phyloP scores from a whole-genome alignment of 2,329 filamentous ascomycete species.

The Diaporthe sp. region DNA sequence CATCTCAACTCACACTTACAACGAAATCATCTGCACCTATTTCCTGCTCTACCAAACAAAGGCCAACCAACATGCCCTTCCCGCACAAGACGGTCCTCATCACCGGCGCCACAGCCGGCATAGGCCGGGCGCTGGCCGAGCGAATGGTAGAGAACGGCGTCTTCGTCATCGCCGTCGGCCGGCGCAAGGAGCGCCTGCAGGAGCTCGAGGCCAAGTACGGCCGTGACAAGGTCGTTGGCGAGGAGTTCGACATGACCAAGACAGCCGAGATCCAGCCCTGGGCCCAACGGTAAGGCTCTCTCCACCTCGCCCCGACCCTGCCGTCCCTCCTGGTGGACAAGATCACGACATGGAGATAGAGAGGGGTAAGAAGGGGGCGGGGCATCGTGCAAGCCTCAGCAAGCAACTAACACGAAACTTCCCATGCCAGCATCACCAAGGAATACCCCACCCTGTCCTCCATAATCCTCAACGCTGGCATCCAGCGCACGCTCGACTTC shows the following conservation, averaged over 20 bases:
- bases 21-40: not conserved
- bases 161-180: constrained; percentile 65
- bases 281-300: constrained; percentile 46
- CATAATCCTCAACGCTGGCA: constrained; percentile 67
- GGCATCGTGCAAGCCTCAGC: not conserved
- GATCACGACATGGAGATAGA: not conserved
- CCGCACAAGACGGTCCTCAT: constrained; percentile 66
- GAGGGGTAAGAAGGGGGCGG: not conserved
- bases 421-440: constrained; percentile 43
- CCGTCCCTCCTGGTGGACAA: not conserved
- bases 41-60: not conserved
- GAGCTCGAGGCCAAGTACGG: constrained; percentile 57
- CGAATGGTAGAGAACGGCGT: constrained; percentile 54
- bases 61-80: constrained; percentile 56
- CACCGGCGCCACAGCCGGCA: constrained; percentile 65
- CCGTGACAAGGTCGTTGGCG: constrained; percentile 49
- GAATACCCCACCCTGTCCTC: constrained; percentile 63
- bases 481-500: constrained; percentile 61
- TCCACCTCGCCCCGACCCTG: not conserved
- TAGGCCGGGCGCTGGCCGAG: constrained; percentile 59
- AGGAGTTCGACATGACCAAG: constrained; percentile 59
- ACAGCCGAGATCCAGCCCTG: constrained; percentile 54
- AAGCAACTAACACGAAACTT: not conserved
- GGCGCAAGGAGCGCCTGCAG: constrained; percentile 62
- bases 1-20: not conserved